Evolutionary conservation across 2,329 filamentous ascomycete genomes (phyloP).

Genomic region (Raffaelea albimanens): DNA sequence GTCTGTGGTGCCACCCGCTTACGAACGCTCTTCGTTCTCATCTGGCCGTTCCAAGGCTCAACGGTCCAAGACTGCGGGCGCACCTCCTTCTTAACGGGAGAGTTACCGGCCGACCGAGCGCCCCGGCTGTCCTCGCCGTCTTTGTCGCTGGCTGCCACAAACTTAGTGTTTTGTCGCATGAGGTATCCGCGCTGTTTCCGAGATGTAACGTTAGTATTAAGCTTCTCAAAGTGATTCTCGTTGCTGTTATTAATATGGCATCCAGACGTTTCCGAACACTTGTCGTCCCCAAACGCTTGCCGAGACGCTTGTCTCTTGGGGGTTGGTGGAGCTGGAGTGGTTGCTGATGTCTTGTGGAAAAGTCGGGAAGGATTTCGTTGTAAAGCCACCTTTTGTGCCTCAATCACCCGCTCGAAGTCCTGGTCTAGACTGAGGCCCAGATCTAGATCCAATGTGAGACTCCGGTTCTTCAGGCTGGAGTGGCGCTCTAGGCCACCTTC

Average conservation of each 20-base stretch:
- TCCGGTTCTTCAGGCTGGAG: constrained; percentile 70
- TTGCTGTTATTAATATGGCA: not conserved
- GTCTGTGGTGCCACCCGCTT: constrained; percentile 42
- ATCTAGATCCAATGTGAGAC: constrained; percentile 73
- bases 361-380: constrained; percentile 19
- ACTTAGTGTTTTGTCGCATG: constrained; percentile 97
- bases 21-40: constrained; percentile 54
- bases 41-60: constrained; percentile 88
- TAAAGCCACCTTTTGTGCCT: constrained; percentile 86
- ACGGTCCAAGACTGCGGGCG: constrained; percentile 92
- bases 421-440: constrained; percentile 78
- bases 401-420: constrained; percentile 91
- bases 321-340: constrained; percentile 8
- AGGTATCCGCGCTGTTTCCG: constrained; percentile 87
- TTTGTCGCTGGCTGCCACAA: constrained; percentile 84
- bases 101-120: constrained; percentile 55
- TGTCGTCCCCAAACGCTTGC: constrained; percentile 6
- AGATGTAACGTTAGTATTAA: constrained; percentile 53
- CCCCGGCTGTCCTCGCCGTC: constrained; percentile 46
- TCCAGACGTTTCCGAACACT: not conserved
- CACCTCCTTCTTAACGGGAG: constrained; percentile 57
- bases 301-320: constrained; percentile 36
- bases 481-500: constrained; percentile 46
- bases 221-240: not conserved
- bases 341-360: constrained; percentile 1